Base-by-base conservation (phyloP, 352 stramenopile species). In the Blastocystis sp. region DNA sequence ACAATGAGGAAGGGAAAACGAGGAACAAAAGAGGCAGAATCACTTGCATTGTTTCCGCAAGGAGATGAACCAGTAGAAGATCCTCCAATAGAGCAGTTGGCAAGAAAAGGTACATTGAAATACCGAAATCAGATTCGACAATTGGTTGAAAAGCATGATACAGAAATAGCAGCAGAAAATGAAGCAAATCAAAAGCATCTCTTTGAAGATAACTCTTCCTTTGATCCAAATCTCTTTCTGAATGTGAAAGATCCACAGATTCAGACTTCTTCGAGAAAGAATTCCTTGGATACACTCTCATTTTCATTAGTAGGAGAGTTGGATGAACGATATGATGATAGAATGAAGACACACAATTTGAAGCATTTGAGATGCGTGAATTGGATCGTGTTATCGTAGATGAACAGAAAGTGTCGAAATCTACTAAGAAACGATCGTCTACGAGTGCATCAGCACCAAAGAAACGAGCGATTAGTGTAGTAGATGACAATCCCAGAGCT, bases 261-360 rank as follows among this genome's bases (percentile, higher is more conserved):
- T 29, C 16, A 21, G 16, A 0, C 24, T n/a, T 16, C 16, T 66
- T 11, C 24, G 7, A n/a, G 57, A 7, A 66, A 66, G 57, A 66
- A 66, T 29, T 29, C 46, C 7, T 56, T 46, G 66, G 27, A 78
- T 12, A n/a, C 35, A 19, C n/a, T 56, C 21, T 58, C 66, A 12
- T 32, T 78, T n/a, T 58, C 66, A 21, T 58, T 59, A 9, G 66
- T 78, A 21, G 0, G 37, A n/a, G n/a, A 58, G 12, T 27, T 0
- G 0, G 27, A 1, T 7, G 46, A 19, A 14, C 59, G 21, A 78
- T 16, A 4, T n/a, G n/a, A n/a, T n/a, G n/a, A 32, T 78, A 78
- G 66, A 78, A 56, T n/a, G 66, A 78, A 11, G 66, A 78, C 0
- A 19, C 32, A 16, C n/a, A 21, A 21, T 78, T 78, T 49, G 66